These are phyloP conservation scores for Clarireedia homoeocarpa DNA, from an alignment of 2,329 filamentous ascomycete species.

Conservation along the genomic window DNA sequence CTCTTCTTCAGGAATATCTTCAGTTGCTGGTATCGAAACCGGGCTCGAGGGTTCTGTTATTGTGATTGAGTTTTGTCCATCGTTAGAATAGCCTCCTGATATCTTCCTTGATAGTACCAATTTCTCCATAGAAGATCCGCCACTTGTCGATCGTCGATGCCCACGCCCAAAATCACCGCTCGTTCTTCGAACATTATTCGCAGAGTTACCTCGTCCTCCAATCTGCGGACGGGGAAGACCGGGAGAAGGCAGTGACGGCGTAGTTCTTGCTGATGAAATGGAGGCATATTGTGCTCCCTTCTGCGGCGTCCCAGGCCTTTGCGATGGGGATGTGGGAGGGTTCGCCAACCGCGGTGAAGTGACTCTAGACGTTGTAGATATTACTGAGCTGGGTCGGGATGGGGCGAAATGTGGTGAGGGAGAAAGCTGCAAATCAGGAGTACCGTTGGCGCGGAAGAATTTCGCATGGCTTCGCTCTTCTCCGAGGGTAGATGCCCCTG, in stretches of 20 bases:
- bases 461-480: constrained; percentile 40
- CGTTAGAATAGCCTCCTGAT: constrained; percentile 14
- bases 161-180: constrained; percentile 19
- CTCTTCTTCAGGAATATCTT: constrained; percentile 18
- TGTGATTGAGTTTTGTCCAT: constrained; percentile 14
- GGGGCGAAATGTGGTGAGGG: constrained; percentile 31
- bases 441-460: constrained; percentile 70
- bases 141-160: constrained; percentile 25
- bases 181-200: constrained; percentile 19
- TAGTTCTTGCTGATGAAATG: constrained; percentile 18
- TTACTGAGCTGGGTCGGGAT: constrained; percentile 37
- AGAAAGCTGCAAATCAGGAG: constrained; percentile 40
- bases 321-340: constrained; percentile 11
- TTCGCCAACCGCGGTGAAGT: constrained; percentile 33
- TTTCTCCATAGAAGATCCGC: constrained; percentile 18
- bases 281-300: constrained; percentile 33
- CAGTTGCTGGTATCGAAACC: constrained; percentile 18
- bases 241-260: constrained; percentile 20
- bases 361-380: constrained; percentile 39
- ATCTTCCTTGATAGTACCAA: constrained; percentile 17
- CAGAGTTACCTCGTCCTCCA: constrained; percentile 18
- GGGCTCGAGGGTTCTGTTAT: constrained; percentile 15
- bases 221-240: constrained; percentile 17
- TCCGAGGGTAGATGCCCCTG: constrained; percentile 22
- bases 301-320: constrained; percentile 37